These are phyloP conservation scores for Stylosanthes scabra DNA, from an alignment of 331 rosid species.

Conservation along the genomic window DNA sequence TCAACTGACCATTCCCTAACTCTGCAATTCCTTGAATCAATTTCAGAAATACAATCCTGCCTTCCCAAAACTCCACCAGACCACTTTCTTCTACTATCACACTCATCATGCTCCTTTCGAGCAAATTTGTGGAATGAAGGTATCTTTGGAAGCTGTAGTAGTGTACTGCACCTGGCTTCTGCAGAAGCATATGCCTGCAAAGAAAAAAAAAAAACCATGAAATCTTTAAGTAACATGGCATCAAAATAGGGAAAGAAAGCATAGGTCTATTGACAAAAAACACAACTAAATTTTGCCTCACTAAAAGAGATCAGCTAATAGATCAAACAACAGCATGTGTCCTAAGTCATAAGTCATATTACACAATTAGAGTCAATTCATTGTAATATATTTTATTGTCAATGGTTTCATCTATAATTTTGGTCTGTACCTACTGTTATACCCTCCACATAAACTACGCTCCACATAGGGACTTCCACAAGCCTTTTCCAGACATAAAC, in stretches of 20 bases:
- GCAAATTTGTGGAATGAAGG: constrained; percentile 98
- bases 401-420: no score
- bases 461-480: no score
- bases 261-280: not conserved
- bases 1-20: constrained; percentile 99
- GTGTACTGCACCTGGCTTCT: constrained; percentile 75
- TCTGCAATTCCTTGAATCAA: constrained; percentile 94
- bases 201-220: constrained; percentile 39
- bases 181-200: constrained; percentile 95
- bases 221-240: constrained; percentile 32
- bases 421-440: no score
- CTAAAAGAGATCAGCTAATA: not conserved
- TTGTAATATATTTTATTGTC: not conserved
- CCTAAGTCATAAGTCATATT: not conserved
- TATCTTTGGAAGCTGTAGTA: constrained; percentile 94
- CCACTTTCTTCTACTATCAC: constrained; percentile 78
- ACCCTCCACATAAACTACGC: no score
- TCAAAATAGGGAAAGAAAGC: constrained; percentile 29
- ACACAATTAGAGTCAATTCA: not conserved
- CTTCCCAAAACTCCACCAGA: constrained; percentile 88
- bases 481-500: no score
- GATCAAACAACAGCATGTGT: not conserved
- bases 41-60: constrained; percentile 96
- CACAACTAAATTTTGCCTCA: not conserved
- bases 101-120: constrained; percentile 88